Base-by-base conservation (phyloP, 495 filamentous ascomycete species). In the Cercophora newfieldiana region DNA sequence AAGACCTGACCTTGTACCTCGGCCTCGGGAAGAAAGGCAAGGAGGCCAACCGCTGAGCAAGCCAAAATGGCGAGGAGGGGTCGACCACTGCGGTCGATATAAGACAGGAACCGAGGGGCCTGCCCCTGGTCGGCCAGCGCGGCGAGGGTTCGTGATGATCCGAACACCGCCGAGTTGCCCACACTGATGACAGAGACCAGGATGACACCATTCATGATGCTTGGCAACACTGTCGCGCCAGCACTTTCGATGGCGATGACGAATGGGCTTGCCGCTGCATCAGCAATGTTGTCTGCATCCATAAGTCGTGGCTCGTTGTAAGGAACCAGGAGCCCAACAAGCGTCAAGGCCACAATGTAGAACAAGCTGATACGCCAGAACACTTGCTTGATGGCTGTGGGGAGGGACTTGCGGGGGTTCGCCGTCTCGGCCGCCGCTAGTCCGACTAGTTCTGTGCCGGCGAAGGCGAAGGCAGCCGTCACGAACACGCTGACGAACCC, bases 321-420 rank as follows among this genome's bases (percentile, higher is more conserved):
- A 0, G 88, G 88, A 3, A 96, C 90, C 2, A 93, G 80, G 8
- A 94, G 79, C 7, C 92, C 92, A 55, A 95, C 87, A 0, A 96
- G 76, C 22, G 84, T 87, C 3, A 95, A 83, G 12, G 89, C 89
- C 53, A 93, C 86, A 33, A 95, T 82, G 78, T 96, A 96, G 76
- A 96, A 95, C 66, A 97, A 82, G 7, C 87, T 87, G 76, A 97
- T 97, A 71, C 93, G 90, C 93, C 93, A 97, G 77, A 97, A 97
- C 48, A 97, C 93, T 77, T 97, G 93, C 78, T 96, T 96, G 73
- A 94, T 87, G 50, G 93, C 93, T 0, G 89, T 90, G 0, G 93
- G 93, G 7, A 97, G 85, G 2, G 90, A 90, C 70, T 94, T 96
- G 68, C 91, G 87, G 3, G 93, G 93, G 74, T 96, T 96, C 3